Percentiles rank a stretch among this genome's conserved stretches.
These are phyloP conservation scores for Penicillium crystallinum DNA, from an alignment of 495 filamentous ascomycete genomes.

Conservation along the genomic window DNA sequence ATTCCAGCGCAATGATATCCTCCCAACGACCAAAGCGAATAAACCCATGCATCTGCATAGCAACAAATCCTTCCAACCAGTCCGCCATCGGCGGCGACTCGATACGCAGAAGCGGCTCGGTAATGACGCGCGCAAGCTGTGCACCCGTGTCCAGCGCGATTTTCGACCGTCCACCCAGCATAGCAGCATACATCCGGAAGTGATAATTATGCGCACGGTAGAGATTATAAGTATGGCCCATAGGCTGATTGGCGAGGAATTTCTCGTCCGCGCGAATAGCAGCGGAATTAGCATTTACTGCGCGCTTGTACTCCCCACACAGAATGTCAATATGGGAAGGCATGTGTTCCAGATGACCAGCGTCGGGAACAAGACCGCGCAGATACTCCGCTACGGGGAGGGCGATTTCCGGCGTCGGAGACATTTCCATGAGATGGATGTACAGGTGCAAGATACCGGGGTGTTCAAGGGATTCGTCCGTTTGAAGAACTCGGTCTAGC, in stretches of 20 bases:
- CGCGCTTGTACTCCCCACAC: slow-evolving; percentile 59
- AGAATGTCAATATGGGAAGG: slow-evolving; percentile 64
- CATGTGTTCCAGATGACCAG: slow-evolving; percentile 71
- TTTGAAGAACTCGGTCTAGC: slow-evolving; percentile 48
- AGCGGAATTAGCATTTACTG: slow-evolving; percentile 55
- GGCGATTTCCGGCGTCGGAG: slow-evolving; percentile 52
- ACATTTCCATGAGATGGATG: slow-evolving; percentile 75
- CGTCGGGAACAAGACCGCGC: slow-evolving; percentile 57
- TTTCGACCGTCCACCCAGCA: slow-evolving; percentile 58
- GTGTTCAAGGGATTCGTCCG: slow-evolving; percentile 40
- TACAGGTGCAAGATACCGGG: slow-evolving; percentile 65
- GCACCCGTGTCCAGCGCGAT: slow-evolving; percentile 52
- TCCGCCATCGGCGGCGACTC: slow-evolving; percentile 65
- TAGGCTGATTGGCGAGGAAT: slow-evolving; percentile 46
- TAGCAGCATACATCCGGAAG: slow-evolving; percentile 64
- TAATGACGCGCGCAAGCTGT: slow-evolving; percentile 48
- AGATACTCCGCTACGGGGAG: slow-evolving; percentile 53
- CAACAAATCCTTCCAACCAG: slow-evolving; percentile 63
- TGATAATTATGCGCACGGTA: slow-evolving; percentile 65
- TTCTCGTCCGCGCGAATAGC: slow-evolving; percentile 60
- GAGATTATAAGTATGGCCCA: slow-evolving; percentile 61
- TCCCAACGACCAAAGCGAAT: slow-evolving; percentile 64
- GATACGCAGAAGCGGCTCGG: slow-evolving; percentile 55
- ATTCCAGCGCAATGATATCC: slow-evolving; percentile 45
- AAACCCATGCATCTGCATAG: slow-evolving; percentile 57